A percentile compares a stretch with the other conserved stretches of the same genome.
Conservation (phyloP, 768 basidiomycete genomes). For the Psilocybe subaeruginosa region DNA sequence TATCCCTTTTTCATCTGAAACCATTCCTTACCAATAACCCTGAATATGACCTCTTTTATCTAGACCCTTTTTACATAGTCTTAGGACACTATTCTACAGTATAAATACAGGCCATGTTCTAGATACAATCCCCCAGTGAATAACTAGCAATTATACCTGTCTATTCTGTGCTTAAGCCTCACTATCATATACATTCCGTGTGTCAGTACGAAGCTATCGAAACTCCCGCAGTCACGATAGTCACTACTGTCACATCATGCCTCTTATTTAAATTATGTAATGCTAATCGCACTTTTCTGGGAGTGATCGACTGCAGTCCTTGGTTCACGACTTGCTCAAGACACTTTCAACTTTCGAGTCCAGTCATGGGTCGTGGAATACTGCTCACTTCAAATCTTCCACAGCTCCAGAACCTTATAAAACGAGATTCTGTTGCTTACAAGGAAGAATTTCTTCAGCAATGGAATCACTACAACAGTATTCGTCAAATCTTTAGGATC, state of each 20-base stretch:
- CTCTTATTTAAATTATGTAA: background rate
- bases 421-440: constrained; percentile 88
- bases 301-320: background rate
- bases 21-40: no score
- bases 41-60: no score
- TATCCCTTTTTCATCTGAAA: no score
- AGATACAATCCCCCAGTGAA: no score
- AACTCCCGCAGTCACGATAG: background rate
- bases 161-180: no score
- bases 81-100: no score
- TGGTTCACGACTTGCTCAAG: background rate
- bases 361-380: constrained; percentile 60
- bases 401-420: constrained; percentile 49
- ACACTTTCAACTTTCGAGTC: background rate
- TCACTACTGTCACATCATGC: background rate
- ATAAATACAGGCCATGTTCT: no score
- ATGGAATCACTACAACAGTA: constrained; percentile 85
- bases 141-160: no score
- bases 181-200: no score
- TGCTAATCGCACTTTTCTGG: background rate
- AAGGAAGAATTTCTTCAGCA: constrained; percentile 84
- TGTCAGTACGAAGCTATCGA: no score
- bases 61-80: no score
- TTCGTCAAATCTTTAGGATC: constrained; percentile 81
- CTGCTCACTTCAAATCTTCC: constrained; percentile 35